Conservation (phyloP, 1,284 basidiomycete species). For the Cryptococcus hybrid region DNA sequence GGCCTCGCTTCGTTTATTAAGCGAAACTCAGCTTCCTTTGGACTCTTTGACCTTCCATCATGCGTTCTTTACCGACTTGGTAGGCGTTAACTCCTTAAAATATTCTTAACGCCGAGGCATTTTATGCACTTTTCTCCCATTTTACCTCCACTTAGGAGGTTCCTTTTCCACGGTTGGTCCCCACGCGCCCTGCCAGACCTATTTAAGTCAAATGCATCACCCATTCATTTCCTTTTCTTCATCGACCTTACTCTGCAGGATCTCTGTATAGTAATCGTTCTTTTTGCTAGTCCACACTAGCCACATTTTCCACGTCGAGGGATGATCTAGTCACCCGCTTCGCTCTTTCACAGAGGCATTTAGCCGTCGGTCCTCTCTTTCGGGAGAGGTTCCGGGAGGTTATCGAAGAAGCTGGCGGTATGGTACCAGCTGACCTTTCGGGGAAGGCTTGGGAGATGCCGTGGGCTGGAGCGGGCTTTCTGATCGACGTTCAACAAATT, state of each 20-base stretch:
- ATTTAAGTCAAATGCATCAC: too few species aligned
- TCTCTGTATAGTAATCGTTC: slow-evolving; percentile 49
- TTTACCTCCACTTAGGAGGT: too few species aligned
- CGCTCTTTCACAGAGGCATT: slow-evolving; percentile 49
- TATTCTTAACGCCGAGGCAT: too few species aligned
- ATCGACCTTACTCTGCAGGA: slow-evolving; percentile 25
- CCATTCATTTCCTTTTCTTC: background rate
- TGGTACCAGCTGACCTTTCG: slow-evolving; percentile 20
- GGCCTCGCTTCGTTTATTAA: too few species aligned
- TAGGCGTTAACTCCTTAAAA: slow-evolving; percentile 40
- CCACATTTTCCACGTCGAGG: slow-evolving; percentile 51
- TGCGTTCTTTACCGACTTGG: too few species aligned
- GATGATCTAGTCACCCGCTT: slow-evolving; percentile 48
- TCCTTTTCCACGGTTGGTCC: too few species aligned
- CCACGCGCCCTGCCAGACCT: too few species aligned
- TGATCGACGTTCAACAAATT: slow-evolving; percentile 40
- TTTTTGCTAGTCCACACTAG: slow-evolving; percentile 51
- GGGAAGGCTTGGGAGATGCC: slow-evolving; percentile 22
- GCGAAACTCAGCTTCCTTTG: too few species aligned
- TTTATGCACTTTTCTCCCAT: too few species aligned
- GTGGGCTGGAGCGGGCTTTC: slow-evolving; percentile 48
- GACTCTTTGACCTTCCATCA: too few species aligned
- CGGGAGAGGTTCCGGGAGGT: slow-evolving; percentile 2
- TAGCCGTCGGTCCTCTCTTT: slow-evolving; percentile 7
- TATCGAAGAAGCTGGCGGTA: slow-evolving; percentile 50